A percentile compares a stretch with the other conserved stretches of the same genome.
Evolutionary conservation across 108 stramenopile species (phyloP).

Genomic region (Conticribra guillardii): DNA sequence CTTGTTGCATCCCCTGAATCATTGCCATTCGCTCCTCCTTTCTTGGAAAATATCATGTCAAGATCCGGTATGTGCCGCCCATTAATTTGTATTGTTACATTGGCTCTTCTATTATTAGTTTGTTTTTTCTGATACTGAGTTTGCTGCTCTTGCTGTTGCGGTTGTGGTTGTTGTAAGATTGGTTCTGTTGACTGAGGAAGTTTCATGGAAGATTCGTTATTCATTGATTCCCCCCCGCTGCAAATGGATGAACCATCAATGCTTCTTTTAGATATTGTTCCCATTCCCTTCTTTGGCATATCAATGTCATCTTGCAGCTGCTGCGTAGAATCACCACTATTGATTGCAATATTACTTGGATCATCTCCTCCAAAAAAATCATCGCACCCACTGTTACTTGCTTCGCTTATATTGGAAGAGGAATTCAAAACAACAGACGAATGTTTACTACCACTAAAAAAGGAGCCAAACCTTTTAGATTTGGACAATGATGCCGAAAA

Average conservation of each 20-base stretch:
- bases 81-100: constrained; percentile 22
- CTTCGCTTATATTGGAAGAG: neutral
- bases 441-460: neutral
- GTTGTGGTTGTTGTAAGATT: too few relatives aligned
- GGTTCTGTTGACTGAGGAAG: too few relatives aligned
- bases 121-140: constrained; percentile 13
- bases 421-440: neutral
- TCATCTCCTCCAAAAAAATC: too few relatives aligned
- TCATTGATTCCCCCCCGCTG: too few relatives aligned
- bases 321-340: too few relatives aligned
- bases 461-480: neutral
- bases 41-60: constrained; percentile 35
- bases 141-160: neutral
- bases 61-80: constrained; percentile 28
- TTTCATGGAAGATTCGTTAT: too few relatives aligned
- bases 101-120: constrained; percentile 14
- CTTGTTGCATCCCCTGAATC: neutral
- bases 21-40: neutral
- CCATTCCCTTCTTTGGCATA: neutral
- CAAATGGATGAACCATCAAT: too few relatives aligned
- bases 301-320: too few relatives aligned
- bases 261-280: too few relatives aligned
- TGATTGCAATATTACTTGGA: too few relatives aligned
- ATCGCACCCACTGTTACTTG: neutral
- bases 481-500: neutral